Evolutionary conservation across 108 stramenopile genomes (phyloP), one percentile per base, ranked within the genome.

Genomic region (Seminavis robusta): DNA sequence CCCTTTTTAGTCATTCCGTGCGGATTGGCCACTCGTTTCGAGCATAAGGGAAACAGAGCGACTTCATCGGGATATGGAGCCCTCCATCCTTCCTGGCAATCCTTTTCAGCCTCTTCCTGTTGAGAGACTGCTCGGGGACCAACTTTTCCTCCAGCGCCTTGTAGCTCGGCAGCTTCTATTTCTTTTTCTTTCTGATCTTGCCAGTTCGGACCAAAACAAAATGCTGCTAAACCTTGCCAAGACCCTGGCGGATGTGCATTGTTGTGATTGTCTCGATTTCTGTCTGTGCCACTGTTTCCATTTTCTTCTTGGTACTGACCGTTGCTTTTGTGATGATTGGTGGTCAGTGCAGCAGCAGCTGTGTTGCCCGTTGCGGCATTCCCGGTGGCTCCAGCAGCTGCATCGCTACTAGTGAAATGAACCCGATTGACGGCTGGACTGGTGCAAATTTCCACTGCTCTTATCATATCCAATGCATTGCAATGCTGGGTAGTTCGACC

Each of bases 181-280:
- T 34, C 42, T 27, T 52, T 29, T 30, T 54, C 54, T 58, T 71
- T 33, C 23, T 49, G 54, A 36, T 48, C 39, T 29, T 59, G 33
- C 88, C 86, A 90, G 21, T 86, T 74, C 11, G 86, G 81, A 11
- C 92, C 88, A 70, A 88, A 93, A 25, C 74, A 63, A 76, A 93
- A 93, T 0, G 64, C 59, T 2, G 88, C 92, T 37, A 93, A 63
- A 7, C 79, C 81, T 58, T 85, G 76, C 92, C 88, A 93, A 55
- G 67, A 65, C 28, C 55, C 52, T 3, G 49, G 53, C 4, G 33
- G 9, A 30, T 21, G 34, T 40, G 38, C 33, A 32, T 9, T 28
- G 32, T 40, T 5, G 20, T 1, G 11, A 8, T 32, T 51, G 25
- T 13, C 19, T 38, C 26, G 51, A 33, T 19, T 30, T 27, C 38